Evolutionary conservation across 495 filamentous ascomycete genomes (phyloP).

Genomic region (Penicillium ucsense): DNA sequence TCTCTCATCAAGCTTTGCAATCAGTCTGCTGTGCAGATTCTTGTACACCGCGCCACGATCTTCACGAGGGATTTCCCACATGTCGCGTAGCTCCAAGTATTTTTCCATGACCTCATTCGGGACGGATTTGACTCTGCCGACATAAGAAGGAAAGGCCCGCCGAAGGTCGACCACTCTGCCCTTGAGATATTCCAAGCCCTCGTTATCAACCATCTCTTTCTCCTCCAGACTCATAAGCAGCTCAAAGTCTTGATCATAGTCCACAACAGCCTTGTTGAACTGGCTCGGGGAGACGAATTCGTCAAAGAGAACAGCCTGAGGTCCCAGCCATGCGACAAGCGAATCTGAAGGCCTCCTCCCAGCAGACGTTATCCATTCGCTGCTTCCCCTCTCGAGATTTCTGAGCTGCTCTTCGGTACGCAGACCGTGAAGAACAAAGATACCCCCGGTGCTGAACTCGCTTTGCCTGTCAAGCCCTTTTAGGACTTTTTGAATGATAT

Average conservation of each 20-base stretch:
- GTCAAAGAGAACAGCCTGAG: constrained; percentile 30
- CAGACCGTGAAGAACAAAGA: constrained; percentile 42
- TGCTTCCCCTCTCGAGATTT: constrained; percentile 46
- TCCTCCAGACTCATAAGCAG: constrained; percentile 55
- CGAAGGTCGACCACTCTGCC: constrained; percentile 38
- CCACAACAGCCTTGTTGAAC: constrained; percentile 46
- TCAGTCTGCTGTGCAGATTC: constrained; percentile 36
- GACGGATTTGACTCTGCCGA: constrained; percentile 5
- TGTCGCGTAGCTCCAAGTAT: constrained; percentile 28
- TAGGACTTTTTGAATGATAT: constrained; percentile 14
- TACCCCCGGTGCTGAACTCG: constrained; percentile 3
- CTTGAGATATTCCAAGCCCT: constrained; percentile 45
- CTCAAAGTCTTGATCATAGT: constrained; percentile 57
- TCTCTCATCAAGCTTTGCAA: constrained; percentile 27
- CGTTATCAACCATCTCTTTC: constrained; percentile 41
- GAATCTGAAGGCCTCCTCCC: constrained; percentile 31
- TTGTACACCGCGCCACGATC: constrained; percentile 52
- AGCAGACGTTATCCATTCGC: constrained; percentile 36
- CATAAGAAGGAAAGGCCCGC: constrained; percentile 34
- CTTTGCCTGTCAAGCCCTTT: constrained; percentile 29
- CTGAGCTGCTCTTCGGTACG: constrained; percentile 52
- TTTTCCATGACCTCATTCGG: constrained; percentile 2
- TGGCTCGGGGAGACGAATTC: constrained; percentile 29
- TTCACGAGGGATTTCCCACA: constrained; percentile 46
- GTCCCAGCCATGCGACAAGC: constrained; percentile 55